A percentile compares a stretch with the other conserved stretches of the same genome.
These are phyloP conservation scores for Chlorella sp. DNA, from an alignment of 139 green algal genomes.

Conservation along the genomic window DNA sequence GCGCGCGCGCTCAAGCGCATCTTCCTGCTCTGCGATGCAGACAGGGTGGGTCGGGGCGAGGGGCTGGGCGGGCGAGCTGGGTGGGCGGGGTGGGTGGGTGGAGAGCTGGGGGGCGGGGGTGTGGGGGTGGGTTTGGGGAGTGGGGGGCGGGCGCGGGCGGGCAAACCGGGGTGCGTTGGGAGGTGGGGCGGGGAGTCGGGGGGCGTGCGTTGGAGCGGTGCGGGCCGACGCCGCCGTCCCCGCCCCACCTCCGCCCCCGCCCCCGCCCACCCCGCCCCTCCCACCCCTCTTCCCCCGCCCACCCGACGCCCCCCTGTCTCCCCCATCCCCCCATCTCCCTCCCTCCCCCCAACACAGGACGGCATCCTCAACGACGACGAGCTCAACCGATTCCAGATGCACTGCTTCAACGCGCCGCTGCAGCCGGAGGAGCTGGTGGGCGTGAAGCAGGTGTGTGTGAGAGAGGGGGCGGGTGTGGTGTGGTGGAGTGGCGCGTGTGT, in stretches of 20 bases:
- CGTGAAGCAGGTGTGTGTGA: constrained; percentile 81
- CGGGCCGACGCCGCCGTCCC: too few species aligned
- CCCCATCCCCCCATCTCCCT: too few species aligned
- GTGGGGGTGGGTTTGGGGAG: too few species aligned
- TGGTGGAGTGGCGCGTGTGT: too few species aligned
- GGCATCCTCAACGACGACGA: constrained; percentile 76
- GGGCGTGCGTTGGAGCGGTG: too few species aligned
- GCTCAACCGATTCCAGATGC: constrained; percentile 87
- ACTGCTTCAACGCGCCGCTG: constrained; percentile 76
- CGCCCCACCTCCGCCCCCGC: too few species aligned
- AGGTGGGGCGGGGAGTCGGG: too few species aligned
- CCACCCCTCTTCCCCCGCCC: neutral
- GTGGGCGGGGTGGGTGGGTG: neutral
- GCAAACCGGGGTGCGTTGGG: too few species aligned
- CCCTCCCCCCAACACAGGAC: constrained; percentile 47
- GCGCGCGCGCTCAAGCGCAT: constrained; percentile 82
- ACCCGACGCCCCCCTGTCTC: too few species aligned
- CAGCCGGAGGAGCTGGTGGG: constrained; percentile 81
- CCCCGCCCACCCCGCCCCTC: neutral
- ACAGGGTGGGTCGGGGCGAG: constrained; percentile 51
- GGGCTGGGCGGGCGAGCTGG: neutral
- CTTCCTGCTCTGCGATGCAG: constrained; percentile 84
- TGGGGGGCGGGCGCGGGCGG: too few species aligned
- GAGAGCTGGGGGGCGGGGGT: neutral
- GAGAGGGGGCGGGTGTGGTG: too few species aligned